phyloP scores from a whole-genome alignment of 176 grass and related monocot species.

The Urochloa ruziziensis region DNA sequence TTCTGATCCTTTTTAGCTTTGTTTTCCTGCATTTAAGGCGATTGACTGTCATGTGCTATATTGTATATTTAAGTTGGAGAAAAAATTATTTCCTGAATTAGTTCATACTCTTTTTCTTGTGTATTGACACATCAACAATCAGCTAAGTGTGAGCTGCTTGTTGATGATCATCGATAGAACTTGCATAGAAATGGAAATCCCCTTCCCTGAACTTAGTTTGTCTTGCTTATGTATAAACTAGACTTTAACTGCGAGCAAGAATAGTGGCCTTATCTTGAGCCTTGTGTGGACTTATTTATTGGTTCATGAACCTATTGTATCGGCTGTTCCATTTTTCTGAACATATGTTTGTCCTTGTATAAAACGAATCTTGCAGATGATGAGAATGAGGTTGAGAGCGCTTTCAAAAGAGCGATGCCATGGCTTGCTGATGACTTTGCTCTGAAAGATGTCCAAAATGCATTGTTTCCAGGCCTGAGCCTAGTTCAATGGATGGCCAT shows the following conservation, averaged over 20 bases:
- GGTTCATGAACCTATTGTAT: constrained; percentile 1
- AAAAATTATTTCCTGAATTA: constrained; percentile 15
- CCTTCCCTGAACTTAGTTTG: background rate
- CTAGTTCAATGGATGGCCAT: constrained; percentile 98
- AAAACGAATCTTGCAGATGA: constrained; percentile 71
- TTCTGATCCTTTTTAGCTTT: background rate
- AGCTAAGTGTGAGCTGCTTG: background rate
- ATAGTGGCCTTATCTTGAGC: background rate
- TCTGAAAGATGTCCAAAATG: constrained; percentile 85
- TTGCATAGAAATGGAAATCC: background rate
- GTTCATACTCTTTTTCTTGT: constrained; percentile 8
- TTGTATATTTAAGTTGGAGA: background rate
- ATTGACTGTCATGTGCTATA: background rate
- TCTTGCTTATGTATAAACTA: constrained; percentile 24
- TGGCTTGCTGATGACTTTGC: constrained; percentile 86
- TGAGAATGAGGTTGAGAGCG: constrained; percentile 79
- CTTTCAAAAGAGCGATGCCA: constrained; percentile 90
- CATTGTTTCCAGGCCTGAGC: constrained; percentile 85
- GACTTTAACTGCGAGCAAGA: background rate
- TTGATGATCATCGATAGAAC: background rate
- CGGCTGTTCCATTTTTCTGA: background rate
- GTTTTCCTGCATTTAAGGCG: background rate
- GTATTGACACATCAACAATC: constrained; percentile 7
- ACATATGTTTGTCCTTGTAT: constrained; percentile 6
- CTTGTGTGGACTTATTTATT: background rate